Evolutionary conservation across 306 rosid species (phyloP), one percentile per base, ranked within the genome.

Genomic region (Prunus fruticosa): DNA sequence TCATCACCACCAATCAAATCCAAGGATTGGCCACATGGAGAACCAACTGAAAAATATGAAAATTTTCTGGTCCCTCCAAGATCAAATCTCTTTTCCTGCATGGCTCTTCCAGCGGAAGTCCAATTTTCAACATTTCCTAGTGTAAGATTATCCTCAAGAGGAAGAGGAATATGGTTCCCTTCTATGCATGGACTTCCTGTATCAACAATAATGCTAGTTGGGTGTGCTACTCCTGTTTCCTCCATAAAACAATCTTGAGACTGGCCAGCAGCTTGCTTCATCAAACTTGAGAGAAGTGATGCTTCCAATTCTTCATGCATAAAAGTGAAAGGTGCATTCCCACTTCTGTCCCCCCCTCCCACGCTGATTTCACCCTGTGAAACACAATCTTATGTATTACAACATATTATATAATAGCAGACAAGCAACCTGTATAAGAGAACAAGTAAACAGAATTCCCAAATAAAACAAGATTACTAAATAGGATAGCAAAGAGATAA

Each of bases 1-100:
- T 83, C 88, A 47, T 81, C 89, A 34, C 75, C 72, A 76, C 74
- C 80, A 75, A 68, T 73, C 82, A 81, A 67, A 84, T 82, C 76
- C 84, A 80, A 72, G 72, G 81, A 41, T 64, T 62, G 85, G 56
- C 75, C 69, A 68, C 54, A 79, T 12, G 76, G 86, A 82, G 88
- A 76, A 80, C 78, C 77, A 69, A 79, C 70, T 38, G 89, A 85
- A 67, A 69, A 70, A 77, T 54, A 80, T 65, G 83, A 74, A 18
- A 76, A 69, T 23, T 80, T 71, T 52, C 82, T 71, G 66, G 60
- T 74, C 68, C 72, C 89, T 74, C 65, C 81, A 5, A 74, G 75
- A 83, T 32, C 74, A 63, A n/a, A 60, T 81, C 69, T 85, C 61
- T 50, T 69, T 64, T 82, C 82, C 70, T 78, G 87, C 78, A 67